Evolutionary conservation across 257 asterid genomes (phyloP), one percentile per base, ranked within the genome.

Genomic region (Solanum commersonii): DNA sequence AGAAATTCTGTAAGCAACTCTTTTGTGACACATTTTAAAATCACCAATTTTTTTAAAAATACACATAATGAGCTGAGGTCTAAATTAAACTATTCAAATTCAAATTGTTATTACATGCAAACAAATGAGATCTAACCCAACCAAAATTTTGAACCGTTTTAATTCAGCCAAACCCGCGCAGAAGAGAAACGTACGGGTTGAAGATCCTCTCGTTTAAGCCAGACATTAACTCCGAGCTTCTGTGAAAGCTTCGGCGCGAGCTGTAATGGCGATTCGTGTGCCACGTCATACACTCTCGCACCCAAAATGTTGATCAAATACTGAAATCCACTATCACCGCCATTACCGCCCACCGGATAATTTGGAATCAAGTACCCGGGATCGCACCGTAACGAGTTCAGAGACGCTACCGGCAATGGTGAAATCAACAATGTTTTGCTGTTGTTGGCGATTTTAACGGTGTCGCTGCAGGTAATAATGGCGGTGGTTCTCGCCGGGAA

Each of bases 131-230:
- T 42, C 49, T 42, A 49, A 18, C 23, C 1, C 65, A 16, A 16
- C 0, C 22, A 6, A 52, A 6, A 52, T 52, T 52, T 52, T 52
- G 63, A 52, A 5, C 23, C 22, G 63, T 16, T 16, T 16, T 16
- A 52, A 52, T 52, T 52, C 63, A 52, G 9, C 23, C 63, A 7
- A 20, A 52, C 4, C n/a, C n/a, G 65, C 22, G 10, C 65, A 20
- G 22, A 0, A 65, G 65, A 56, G 78, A 71, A 71, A 87, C 97
- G 13, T 91, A 95, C 99, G 16, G 99, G 97, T 88, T 94, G 99
- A 70, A 95, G 87, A 91, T 96, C 99, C 90, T 96, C 98, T 84
- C 98, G 89, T 88, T 96, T 95, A 86, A 96, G 96, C 99, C 98
- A 96, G 33, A 95, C 89, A 60, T 94, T 93, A 86, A 90, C 93